Base-by-base conservation (phyloP, 1,139 yeast species). In the Saccharomyces uvarum region DNA sequence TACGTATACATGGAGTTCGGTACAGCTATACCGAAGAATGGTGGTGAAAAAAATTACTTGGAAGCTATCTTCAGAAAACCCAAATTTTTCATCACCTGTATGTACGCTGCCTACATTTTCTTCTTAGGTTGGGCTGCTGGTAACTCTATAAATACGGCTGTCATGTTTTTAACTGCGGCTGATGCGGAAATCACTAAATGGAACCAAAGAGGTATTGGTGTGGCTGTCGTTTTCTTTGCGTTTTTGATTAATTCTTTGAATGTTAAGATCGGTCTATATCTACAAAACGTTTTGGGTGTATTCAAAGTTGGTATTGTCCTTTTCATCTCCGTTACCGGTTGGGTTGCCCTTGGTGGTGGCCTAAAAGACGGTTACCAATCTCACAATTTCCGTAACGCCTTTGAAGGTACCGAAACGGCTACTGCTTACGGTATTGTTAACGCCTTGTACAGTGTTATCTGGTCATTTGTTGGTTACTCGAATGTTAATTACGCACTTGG, bases 41-140 rank as follows among this genome's bases (percentile, higher is more conserved):
- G 96, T 61, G 96, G 96, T 60, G 96, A 88, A 68, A 87, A 88
- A 72, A 86, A 86, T 66, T 88, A 88, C 68, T 75, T 88, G 63
- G 95, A 87, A 69, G 83, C 80, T 63, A 81, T 87, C 59, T 88
- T 77, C 72, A 76, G 75, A 53, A 80, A 77, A 64, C 96, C 96
- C 29, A 80, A 77, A 65, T 84, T 83, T 63, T 75, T 88, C 57
- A 78, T 84, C 51, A 81, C 88, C 21, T 83, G 88, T 53, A 81
- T 86, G 82, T 88, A 86, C 66, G 89, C 88, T 1, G 72, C 89
- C 3, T 86, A 87, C 65, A 84, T 83, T 27, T 84, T 88, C 65
- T 79, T 87, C 66, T 76, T 88, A 56, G 95, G 95, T 46, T 86
- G 93, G 90, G 93, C 95, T 16, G 83, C 95, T 6, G 88, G 93